phyloP scores from a whole-genome alignment of 2,329 filamentous ascomycete genomes.

The Tolypocladium sp. region DNA sequence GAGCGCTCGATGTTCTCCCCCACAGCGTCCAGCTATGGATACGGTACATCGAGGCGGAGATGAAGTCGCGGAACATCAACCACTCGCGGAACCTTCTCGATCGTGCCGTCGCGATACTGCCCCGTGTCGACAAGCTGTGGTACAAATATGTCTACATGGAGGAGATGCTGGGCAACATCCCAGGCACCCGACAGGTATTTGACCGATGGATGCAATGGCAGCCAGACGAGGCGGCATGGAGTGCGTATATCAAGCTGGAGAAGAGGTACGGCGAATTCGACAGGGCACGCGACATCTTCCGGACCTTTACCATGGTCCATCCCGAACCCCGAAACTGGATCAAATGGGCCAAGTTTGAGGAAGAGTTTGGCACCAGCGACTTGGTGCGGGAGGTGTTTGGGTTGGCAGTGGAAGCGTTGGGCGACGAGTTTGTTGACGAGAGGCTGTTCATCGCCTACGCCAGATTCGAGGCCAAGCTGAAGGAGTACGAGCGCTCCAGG shows the following conservation, averaged over 20 bases:
- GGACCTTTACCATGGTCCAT: slow-evolving; percentile 83
- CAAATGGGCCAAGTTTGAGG: slow-evolving; percentile 96
- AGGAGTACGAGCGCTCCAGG: slow-evolving; percentile 86
- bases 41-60: slow-evolving; percentile 90
- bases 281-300: slow-evolving; percentile 80
- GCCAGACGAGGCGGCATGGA: slow-evolving; percentile 92
- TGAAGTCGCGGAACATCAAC: slow-evolving; percentile 89
- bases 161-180: slow-evolving; percentile 91
- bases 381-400: slow-evolving; percentile 88
- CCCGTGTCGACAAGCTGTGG: slow-evolving; percentile 92
- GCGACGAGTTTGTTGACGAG: slow-evolving; percentile 94
- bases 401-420: slow-evolving; percentile 75
- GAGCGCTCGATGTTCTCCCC: slow-evolving; percentile 83
- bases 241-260: slow-evolving; percentile 92
- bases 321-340: slow-evolving; percentile 96
- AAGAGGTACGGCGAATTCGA: slow-evolving; percentile 92
- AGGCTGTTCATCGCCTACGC: slow-evolving; percentile 92
- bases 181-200: slow-evolving; percentile 87
- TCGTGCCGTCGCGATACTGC: slow-evolving; percentile 84
- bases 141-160: slow-evolving; percentile 99
- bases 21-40: slow-evolving; percentile 85
- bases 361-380: slow-evolving; percentile 88
- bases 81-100: slow-evolving; percentile 92
- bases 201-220: slow-evolving; percentile 99
- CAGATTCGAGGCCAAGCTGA: slow-evolving; percentile 87